Evolutionary conservation across 1,284 basidiomycete species (phyloP).

Genomic region (Veloporphyrellus conicus): DNA sequence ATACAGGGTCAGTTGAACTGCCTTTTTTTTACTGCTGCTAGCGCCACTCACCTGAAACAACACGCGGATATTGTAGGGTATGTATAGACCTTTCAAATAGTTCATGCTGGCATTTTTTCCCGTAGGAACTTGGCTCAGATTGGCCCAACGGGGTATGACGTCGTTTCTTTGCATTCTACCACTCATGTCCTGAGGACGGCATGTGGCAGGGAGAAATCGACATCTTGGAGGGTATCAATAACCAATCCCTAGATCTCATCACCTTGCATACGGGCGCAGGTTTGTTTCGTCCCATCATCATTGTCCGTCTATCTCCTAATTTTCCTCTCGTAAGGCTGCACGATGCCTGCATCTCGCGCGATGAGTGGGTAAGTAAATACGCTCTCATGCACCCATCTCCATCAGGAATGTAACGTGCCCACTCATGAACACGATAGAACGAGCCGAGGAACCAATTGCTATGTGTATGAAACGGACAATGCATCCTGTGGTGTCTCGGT

Average conservation of each 20-base stretch:
- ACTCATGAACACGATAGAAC: constrained; percentile 31
- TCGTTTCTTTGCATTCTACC: neutral
- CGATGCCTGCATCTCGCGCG: constrained; percentile 49
- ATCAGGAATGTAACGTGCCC: neutral
- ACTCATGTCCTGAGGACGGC: neutral
- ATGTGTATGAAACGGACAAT: constrained; percentile 53
- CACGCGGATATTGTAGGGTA: constrained; percentile 12
- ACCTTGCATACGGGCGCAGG: constrained; percentile 59
- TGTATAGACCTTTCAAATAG: neutral
- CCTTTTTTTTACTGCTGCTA: neutral
- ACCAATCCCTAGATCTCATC: constrained; percentile 48
- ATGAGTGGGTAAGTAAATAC: constrained; percentile 47
- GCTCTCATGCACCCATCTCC: neutral
- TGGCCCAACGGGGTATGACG: constrained; percentile 23
- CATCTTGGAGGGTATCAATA: constrained; percentile 67
- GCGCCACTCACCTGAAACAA: constrained; percentile 3
- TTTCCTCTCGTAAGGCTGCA: constrained; percentile 43
- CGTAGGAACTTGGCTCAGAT: constrained; percentile 23
- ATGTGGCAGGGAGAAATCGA: constrained; percentile 50
- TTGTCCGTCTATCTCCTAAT: constrained; percentile 7
- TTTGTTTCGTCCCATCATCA: constrained; percentile 6
- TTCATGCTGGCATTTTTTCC: neutral
- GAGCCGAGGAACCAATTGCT: constrained; percentile 47
- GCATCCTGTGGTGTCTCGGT: constrained; percentile 62
- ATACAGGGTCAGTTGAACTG: constrained; percentile 21